Conservation (phyloP, 352 stramenopile species). For the Globisporangium alternatum region DNA sequence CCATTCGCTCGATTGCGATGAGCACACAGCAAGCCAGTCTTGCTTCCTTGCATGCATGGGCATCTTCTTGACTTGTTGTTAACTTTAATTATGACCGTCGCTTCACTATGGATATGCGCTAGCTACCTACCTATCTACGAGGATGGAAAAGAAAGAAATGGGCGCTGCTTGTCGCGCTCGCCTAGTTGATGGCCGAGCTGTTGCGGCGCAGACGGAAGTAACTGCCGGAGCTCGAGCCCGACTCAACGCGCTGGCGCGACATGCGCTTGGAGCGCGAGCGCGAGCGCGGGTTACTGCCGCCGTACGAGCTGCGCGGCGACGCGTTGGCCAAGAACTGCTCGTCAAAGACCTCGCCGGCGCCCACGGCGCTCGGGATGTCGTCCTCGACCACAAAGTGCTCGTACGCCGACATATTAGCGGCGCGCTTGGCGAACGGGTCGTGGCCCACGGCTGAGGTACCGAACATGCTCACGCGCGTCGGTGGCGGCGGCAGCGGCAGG, state of each 20-base stretch:
- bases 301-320: constrained; percentile 25
- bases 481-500: constrained; percentile 43
- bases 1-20: no score
- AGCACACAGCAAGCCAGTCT: neutral
- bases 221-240: constrained; percentile 3
- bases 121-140: neutral
- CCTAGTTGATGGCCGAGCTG: neutral
- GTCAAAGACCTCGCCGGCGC: constrained; percentile 35
- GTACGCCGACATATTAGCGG: constrained; percentile 43
- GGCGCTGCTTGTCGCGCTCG: neutral
- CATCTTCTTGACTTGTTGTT: neutral
- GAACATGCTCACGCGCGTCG: constrained; percentile 69
- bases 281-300: constrained; percentile 13
- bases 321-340: constrained; percentile 34
- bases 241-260: constrained; percentile 17
- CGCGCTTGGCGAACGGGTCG: constrained; percentile 48
- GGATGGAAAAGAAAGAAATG: neutral
- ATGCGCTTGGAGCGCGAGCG: constrained; percentile 18
- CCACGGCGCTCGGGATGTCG: constrained; percentile 10
- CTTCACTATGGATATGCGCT: neutral
- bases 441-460: constrained; percentile 45
- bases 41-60: neutral
- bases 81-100: neutral
- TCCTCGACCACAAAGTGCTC: constrained; percentile 63
- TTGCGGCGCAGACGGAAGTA: constrained; percentile 10